Conservation (phyloP, 495 filamentous ascomycete genomes). For the Penicillium lividum region DNA sequence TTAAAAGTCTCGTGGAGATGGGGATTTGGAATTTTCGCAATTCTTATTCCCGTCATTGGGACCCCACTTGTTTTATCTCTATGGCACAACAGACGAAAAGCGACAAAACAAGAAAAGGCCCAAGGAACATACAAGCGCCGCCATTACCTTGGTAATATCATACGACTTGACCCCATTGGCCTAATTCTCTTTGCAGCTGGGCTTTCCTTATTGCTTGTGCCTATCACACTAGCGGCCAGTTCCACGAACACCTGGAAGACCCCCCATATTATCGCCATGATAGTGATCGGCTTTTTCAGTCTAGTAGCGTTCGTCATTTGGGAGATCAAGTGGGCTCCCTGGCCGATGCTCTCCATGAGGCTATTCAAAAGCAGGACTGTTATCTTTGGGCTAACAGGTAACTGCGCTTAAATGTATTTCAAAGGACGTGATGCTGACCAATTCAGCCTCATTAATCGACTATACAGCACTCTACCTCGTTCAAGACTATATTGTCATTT, state of each 20-base stretch:
- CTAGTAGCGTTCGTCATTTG: background rate
- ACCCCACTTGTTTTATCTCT: background rate
- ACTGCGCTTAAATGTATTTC: background rate
- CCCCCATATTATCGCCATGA: background rate
- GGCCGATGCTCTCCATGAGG: background rate
- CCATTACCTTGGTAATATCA: background rate
- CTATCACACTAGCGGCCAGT: background rate
- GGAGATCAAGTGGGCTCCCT: background rate
- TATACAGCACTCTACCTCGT: background rate
- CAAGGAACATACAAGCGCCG: background rate
- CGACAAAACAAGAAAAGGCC: background rate
- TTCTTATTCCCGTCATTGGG: background rate
- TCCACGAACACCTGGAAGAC: background rate
- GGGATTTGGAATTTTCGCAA: constrained; percentile 1
- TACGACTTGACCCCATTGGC: background rate
- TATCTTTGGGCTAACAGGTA: background rate
- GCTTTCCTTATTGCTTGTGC: background rate
- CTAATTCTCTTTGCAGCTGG: background rate
- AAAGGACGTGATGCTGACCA: background rate
- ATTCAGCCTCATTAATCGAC: background rate
- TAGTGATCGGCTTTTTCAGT: background rate
- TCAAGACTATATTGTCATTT: background rate
- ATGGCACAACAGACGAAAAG: background rate
- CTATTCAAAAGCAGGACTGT: background rate
- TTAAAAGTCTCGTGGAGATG: background rate